phyloP scores from a whole-genome alignment of 495 filamentous ascomycete species.

The Jackrogersella minutella region DNA sequence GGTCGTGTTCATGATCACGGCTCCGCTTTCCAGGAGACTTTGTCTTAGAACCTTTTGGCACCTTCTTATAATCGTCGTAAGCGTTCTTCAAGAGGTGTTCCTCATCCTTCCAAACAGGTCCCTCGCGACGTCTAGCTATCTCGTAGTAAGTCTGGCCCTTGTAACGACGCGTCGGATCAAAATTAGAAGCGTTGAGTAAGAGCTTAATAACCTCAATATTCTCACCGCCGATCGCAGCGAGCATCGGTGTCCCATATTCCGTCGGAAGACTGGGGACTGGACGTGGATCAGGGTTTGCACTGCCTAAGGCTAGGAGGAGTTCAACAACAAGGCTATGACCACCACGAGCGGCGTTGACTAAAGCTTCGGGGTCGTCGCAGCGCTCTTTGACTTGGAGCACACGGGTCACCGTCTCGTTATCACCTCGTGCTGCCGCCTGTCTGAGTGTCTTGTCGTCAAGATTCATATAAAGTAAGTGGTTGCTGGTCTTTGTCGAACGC shows the following conservation, averaged over 20 bases:
- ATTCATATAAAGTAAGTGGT: constrained; percentile 63
- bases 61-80: constrained; percentile 69
- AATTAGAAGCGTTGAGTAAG: constrained; percentile 77
- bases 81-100: constrained; percentile 80
- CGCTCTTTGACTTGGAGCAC: constrained; percentile 78
- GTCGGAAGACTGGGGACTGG: constrained; percentile 58
- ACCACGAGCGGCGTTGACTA: constrained; percentile 90
- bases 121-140: constrained; percentile 79
- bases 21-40: constrained; percentile 61
- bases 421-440: constrained; percentile 82
- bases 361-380: constrained; percentile 77
- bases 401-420: constrained; percentile 77
- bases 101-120: constrained; percentile 90
- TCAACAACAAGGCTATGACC: constrained; percentile 88
- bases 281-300: constrained; percentile 79
- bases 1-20: constrained; percentile 65
- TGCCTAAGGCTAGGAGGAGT: constrained; percentile 81
- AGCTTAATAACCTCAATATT: constrained; percentile 83
- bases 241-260: constrained; percentile 85
- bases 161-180: constrained; percentile 77
- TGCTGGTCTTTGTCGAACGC: constrained; percentile 62
- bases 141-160: constrained; percentile 83
- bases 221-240: constrained; percentile 90
- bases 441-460: constrained; percentile 75
- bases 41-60: constrained; percentile 54